Conservation (phyloP, 2,329 filamentous ascomycete genomes). For the Ophiostoma montium region DNA sequence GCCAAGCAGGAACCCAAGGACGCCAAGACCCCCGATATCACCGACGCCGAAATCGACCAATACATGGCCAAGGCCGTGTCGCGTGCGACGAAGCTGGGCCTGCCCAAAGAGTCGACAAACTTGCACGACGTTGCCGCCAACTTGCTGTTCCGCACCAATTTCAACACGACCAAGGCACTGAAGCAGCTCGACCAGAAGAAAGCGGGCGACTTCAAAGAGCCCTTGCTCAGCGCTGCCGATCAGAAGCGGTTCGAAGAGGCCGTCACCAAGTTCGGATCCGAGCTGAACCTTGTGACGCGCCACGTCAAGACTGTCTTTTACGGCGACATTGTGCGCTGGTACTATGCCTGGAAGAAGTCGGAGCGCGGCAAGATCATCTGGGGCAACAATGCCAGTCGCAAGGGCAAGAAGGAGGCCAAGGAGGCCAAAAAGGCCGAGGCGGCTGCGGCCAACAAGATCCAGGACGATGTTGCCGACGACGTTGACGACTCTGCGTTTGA, state of each 20-base stretch:
- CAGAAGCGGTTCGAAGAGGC: constrained; percentile 85
- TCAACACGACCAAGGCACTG: constrained; percentile 56
- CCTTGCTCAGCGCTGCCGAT: constrained; percentile 62
- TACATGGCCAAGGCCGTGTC: constrained; percentile 61
- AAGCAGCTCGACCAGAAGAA: constrained; percentile 54
- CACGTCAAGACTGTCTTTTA: constrained; percentile 75
- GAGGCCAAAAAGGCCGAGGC: constrained; percentile 63
- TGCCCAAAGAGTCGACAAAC: constrained; percentile 69
- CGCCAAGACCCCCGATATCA: constrained; percentile 17
- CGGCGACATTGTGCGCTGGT: constrained; percentile 75
- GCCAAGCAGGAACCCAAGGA: constrained; percentile 19
- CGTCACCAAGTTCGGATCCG: constrained; percentile 79
- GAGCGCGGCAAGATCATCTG: constrained; percentile 73
- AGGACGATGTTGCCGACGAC: constrained; percentile 86
- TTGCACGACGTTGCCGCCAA: constrained; percentile 72
- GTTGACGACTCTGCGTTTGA: constrained; percentile 95
- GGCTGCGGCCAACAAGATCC: constrained; percentile 52
- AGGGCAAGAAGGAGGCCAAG: constrained; percentile 77
- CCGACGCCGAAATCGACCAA: constrained; percentile 50
- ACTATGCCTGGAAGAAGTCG: constrained; percentile 98
- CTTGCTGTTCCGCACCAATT: constrained; percentile 57
- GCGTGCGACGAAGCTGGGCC: constrained; percentile 51
- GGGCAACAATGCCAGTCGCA: constrained; percentile 76
- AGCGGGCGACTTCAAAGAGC: constrained; percentile 67
- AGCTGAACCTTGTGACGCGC: constrained; percentile 67